Base-by-base conservation (phyloP, 129 eudicot genomes). In the Escallonia herrerae region DNA sequence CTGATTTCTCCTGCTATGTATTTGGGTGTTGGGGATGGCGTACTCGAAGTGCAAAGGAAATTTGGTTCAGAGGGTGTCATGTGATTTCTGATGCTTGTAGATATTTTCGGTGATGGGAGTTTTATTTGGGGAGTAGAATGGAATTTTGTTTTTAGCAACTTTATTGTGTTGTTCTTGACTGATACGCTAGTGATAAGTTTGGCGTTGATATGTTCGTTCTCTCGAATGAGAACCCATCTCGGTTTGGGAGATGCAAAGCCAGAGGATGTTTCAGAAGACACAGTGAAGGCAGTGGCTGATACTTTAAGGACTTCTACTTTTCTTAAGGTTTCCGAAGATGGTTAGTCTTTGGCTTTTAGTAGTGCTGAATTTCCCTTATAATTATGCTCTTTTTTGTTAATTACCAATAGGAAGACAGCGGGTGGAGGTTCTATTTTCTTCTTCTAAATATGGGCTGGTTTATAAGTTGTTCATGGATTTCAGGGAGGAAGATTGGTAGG, bases 401-500 rank as follows among this genome's bases (percentile, higher is more conserved):
- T 14, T 33, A 5, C 10, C 42, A 56, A 15, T 55, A 40, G 46
- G 41, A 33, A 62, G 6, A 4, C 8, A 13, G 9, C 6, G 58
- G 10, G 3, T 6, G 39, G n/a, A 50, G 3, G 40, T 46, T 62
- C 13, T 13, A 47, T 62, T 47, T 10, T 51, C 2, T 22, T 15
- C 8, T 39, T 7, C 6, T 6, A 51, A 39, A 22, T 58, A 40
- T 56, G 22, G 43, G 53, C 51, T 5, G 42, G 8, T 53, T 9
- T 54, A 44, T 45, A 69, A 60, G 6, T 41, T 49, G 3, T 47
- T 14, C 43, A 9, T 53, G 15, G 43, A 40, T 14, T 79, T 57
- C 76, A 91, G 99, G 96, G 61, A 79, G 43, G 58, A 89, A 80
- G 74, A 83, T 89, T 65, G 99, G 99, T 58, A 89, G 99, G 83